Conservation (phyloP, 352 stramenopile species). For the Phytophthora colocasiae region DNA sequence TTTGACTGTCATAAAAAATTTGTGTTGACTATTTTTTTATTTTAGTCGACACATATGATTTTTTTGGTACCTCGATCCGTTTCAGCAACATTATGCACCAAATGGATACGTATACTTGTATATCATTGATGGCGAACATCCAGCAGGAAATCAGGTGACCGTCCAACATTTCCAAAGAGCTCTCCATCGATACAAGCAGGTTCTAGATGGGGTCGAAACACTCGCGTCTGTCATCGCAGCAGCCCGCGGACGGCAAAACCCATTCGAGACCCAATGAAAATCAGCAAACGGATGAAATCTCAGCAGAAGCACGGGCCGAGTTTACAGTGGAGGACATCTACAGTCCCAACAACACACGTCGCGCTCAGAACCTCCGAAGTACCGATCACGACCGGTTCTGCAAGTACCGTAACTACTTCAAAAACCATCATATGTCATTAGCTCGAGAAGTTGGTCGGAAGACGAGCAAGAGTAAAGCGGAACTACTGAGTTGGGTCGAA, state of each 20-base stretch:
- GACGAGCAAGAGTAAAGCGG: constrained; percentile 42
- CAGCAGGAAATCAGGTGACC: constrained; percentile 18
- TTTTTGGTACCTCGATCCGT: no score
- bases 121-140: constrained; percentile 8
- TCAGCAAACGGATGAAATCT: constrained; percentile 26
- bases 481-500: constrained; percentile 44
- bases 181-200: no score
- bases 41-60: no score
- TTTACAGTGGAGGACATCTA: constrained; percentile 43
- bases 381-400: constrained; percentile 41
- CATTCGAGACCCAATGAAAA: constrained; percentile 7
- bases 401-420: constrained; percentile 62
- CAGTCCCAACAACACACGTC: constrained; percentile 38
- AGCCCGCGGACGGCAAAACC: constrained; percentile 11
- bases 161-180: no score
- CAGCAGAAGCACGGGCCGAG: constrained; percentile 33
- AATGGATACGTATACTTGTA: no score
- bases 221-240: constrained; percentile 25
- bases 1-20: no score
- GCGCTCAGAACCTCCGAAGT: constrained; percentile 30
- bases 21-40: no score
- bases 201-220: constrained; percentile 39
- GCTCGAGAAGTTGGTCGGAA: constrained; percentile 44
- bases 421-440: constrained; percentile 56
- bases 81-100: no score